A percentile compares a stretch with the other conserved stretches of the same genome.
Conservation (phyloP, 768 basidiomycete species). For the Pulveroboletus sp. region DNA sequence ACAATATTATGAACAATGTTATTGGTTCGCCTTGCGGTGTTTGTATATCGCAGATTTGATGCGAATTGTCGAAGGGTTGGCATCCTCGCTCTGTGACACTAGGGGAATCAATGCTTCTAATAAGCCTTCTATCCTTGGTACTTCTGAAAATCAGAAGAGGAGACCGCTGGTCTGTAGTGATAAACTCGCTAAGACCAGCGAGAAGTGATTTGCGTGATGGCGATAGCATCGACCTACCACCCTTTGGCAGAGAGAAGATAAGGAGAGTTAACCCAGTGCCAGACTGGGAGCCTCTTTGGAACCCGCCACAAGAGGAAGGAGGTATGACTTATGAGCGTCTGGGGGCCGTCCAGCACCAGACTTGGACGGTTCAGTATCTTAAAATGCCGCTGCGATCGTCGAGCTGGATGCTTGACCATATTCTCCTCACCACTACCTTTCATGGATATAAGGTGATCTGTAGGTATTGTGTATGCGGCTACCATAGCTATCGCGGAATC, state of each 20-base stretch:
- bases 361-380: not conserved
- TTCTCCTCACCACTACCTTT: constrained; percentile 15
- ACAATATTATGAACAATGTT: no score
- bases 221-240: constrained; percentile 11
- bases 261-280: constrained; percentile 2
- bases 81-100: not conserved
- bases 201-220: constrained; percentile 4
- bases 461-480: constrained; percentile 1
- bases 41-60: no score
- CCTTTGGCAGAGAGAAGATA: not conserved
- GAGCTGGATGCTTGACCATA: not conserved
- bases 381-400: constrained; percentile 3
- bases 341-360: not conserved
- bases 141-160: not conserved
- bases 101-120: not conserved
- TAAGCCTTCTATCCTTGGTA: not conserved
- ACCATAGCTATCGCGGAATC: constrained; percentile 6
- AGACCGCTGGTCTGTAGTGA: not conserved
- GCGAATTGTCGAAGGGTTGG: not conserved
- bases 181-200: not conserved
- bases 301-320: constrained; percentile 1
- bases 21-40: no score
- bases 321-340: not conserved
- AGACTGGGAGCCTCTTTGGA: constrained; percentile 2
- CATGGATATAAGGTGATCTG: not conserved